These are phyloP conservation scores for Xylaria longipes DNA, from an alignment of 495 filamentous ascomycete species.

Conservation along the genomic window DNA sequence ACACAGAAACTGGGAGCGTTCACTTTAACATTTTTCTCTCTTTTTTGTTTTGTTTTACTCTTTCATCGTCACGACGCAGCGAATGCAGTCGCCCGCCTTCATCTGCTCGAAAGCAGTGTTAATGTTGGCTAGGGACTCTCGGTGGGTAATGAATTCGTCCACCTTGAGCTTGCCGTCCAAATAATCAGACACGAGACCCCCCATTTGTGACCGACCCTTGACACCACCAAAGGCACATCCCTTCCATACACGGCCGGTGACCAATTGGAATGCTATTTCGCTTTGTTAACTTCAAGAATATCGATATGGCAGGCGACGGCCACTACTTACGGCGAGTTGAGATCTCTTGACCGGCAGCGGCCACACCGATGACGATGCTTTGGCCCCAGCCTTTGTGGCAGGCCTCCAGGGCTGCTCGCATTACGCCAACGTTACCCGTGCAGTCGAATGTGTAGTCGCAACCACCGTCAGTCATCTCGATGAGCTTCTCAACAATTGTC, in stretches of 20 bases:
- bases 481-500: conserved; percentile 85
- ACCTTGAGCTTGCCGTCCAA: conserved; percentile 91
- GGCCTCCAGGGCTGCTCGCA: conserved; percentile 94
- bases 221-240: conserved; percentile 98
- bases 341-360: conserved; percentile 97
- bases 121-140: conserved; percentile 78
- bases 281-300: conserved; percentile 31
- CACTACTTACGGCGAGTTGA: conserved; percentile 85
- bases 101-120: conserved; percentile 91
- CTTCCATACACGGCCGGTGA: conserved; percentile 97
- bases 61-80: conserved; percentile 74
- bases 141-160: conserved; percentile 99
- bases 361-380: conserved; percentile 97
- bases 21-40: background rate
- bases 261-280: conserved; percentile 89
- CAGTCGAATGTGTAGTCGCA: conserved; percentile 99
- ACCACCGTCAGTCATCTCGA: conserved; percentile 99
- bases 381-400: conserved; percentile 99
- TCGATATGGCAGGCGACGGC: background rate
- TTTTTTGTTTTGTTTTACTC: conserved; percentile 31
- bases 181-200: conserved; percentile 88
- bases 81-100: conserved; percentile 95
- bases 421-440: conserved; percentile 94
- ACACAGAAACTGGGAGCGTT: background rate
- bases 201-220: conserved; percentile 94